Evolutionary conservation across 208 protist genomes (phyloP).

Genomic region (Vickermania spadyakhi): DNA sequence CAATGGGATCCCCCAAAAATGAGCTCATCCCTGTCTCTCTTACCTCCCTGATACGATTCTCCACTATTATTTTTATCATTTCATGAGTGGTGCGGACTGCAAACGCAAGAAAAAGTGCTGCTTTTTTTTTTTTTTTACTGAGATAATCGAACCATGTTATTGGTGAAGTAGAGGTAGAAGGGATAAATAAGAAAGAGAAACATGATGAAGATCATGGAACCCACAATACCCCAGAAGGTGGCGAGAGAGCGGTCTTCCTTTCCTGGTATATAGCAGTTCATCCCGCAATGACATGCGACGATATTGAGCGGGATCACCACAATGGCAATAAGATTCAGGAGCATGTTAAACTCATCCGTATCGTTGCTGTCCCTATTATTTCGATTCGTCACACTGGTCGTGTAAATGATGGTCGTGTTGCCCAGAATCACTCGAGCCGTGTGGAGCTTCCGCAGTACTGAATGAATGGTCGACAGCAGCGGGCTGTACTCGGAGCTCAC

Average conservation of each 20-base stretch:
- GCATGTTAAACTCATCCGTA: slow-evolving; percentile 39
- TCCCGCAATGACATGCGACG: slow-evolving; percentile 50
- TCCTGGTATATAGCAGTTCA: slow-evolving; percentile 53
- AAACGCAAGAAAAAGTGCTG: too few relatives aligned
- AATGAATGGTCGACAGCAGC: slow-evolving; percentile 15
- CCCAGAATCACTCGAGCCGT: slow-evolving; percentile 30
- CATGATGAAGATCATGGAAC: slow-evolving; percentile 13
- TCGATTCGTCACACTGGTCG: slow-evolving; percentile 21
- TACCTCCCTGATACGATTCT: too few relatives aligned
- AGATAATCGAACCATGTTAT: slow-evolving; percentile 24
- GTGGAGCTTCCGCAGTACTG: slow-evolving; percentile 28
- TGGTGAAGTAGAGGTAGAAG: slow-evolving; percentile 26
- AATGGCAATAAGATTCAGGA: slow-evolving; percentile 33
- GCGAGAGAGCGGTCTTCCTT: slow-evolving; percentile 13
- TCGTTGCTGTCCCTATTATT: slow-evolving; percentile 32
- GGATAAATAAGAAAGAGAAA: slow-evolving; percentile 18
- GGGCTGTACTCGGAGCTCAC: neutral
- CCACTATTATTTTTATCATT: too few relatives aligned
- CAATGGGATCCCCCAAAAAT: too few relatives aligned
- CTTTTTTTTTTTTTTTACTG: too few relatives aligned
- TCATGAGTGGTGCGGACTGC: too few relatives aligned
- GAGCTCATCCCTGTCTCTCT: too few relatives aligned
- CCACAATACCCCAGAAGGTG: slow-evolving; percentile 43
- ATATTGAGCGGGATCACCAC: slow-evolving; percentile 39
- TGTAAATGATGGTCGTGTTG: slow-evolving; percentile 63